Percentiles rank a stretch among this genome's conserved stretches.
Conservation (phyloP, 495 filamentous ascomycete species). For the Neurospora sp. region DNA sequence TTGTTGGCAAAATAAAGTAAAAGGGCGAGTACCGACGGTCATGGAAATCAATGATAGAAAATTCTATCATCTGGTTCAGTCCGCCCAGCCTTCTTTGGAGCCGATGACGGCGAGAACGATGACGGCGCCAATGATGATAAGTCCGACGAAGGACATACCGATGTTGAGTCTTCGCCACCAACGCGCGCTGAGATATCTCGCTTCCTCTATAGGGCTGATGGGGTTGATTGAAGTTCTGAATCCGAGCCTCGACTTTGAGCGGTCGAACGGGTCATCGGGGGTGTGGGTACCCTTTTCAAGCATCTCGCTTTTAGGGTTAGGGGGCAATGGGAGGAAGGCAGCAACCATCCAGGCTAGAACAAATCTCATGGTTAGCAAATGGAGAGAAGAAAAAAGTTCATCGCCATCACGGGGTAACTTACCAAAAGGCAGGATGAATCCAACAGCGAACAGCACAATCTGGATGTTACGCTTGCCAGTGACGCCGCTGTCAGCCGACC, state of each 20-base stretch:
- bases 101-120: conserved; percentile 55
- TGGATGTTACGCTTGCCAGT: conserved; percentile 68
- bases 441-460: conserved; percentile 75
- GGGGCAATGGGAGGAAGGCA: conserved; percentile 69
- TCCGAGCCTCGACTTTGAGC: conserved; percentile 35
- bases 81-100: conserved; percentile 27
- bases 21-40: background rate
- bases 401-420: conserved; percentile 17
- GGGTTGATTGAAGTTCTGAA: conserved; percentile 14
- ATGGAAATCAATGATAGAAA: background rate
- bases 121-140: conserved; percentile 66
- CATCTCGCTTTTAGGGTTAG: conserved; percentile 35
- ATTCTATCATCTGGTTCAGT: background rate
- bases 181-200: conserved; percentile 64
- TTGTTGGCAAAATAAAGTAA: background rate
- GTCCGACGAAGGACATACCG: conserved; percentile 68
- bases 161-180: conserved; percentile 95
- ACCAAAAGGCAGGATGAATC: conserved; percentile 80
- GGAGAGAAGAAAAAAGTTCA: background rate
- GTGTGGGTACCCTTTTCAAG: conserved; percentile 22
- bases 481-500: conserved; percentile 44
- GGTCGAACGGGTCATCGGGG: conserved; percentile 11
- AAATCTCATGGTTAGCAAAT: conserved; percentile 1
- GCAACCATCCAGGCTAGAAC: conserved; percentile 72
- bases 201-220: conserved; percentile 38